Base-by-base conservation (phyloP, 306 rosid species). In the Quercus parvula region DNA sequence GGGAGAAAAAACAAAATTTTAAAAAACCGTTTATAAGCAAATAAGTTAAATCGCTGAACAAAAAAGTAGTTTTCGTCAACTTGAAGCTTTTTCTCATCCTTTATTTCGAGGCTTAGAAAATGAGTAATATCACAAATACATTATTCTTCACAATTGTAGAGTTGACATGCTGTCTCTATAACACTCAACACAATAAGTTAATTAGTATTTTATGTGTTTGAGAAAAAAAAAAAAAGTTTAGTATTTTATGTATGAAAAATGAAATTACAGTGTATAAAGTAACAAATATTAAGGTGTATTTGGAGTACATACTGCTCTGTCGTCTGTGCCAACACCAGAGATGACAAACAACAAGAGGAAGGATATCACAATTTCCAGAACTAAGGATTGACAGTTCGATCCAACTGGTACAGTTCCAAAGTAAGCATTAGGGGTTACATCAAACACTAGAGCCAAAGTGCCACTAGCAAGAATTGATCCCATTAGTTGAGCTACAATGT, bases 321-420 rank as follows among this genome's bases (percentile, higher is more conserved):
- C 61, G 30, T 85, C 88, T 22, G 86, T 85, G 79, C 79, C 33
- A 38, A 66, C 74, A 0, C 77, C 88, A 17, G 84, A 85, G 66
- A 85, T 61, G 75, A 82, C 84, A 28, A 85, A 85, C 88, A 85
- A 66, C 70, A 85, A 75, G 68, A 78, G 85, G 71, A 85, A 85
- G n/a, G 86, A 10, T 33, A 79, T 72, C 61, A 82, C 67, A 41
- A 85, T 63, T 61, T 85, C 88, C 33, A 79, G 9, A 11, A 68
- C 77, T 4, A 85, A 76, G 30, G 86, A 69, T 41, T 82, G 88
- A 25, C 3, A 9, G 35, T 79, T 35, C 0, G 88, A 78, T 69
- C 88, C 88, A 33, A 27, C 75, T 0, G 88, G 88, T 25, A 79
- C 75, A 9, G 83, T 85, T 46, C 88, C 88, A 30, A 78, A 83